Percentiles rank a stretch among this genome's conserved stretches.
Conservation (phyloP, 345 rosid genomes). For the Anacardium occidentale region DNA sequence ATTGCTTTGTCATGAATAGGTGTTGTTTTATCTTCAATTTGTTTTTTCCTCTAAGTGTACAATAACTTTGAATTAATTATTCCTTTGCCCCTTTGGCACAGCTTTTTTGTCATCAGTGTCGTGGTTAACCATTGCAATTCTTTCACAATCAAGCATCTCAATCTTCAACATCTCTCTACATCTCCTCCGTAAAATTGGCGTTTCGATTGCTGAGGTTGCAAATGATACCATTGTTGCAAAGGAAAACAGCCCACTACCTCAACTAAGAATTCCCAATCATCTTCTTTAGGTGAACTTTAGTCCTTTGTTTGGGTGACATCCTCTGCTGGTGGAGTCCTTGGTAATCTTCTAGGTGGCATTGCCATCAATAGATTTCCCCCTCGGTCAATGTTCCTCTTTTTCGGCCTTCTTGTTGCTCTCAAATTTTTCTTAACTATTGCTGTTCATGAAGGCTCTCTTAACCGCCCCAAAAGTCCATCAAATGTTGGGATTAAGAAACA, state of each 20-base stretch:
- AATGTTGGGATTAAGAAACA: constrained; percentile 56
- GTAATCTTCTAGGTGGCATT: constrained; percentile 75
- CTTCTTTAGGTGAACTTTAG: constrained; percentile 60
- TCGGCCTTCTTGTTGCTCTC: constrained; percentile 43
- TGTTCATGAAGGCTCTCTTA: constrained; percentile 56
- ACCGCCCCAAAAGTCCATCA: constrained; percentile 55
- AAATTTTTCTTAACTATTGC: constrained; percentile 63
- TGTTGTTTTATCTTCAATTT: no score
- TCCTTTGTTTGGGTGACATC: constrained; percentile 86
- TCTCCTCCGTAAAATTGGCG: constrained; percentile 87
- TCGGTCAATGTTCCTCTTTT: constrained; percentile 53
- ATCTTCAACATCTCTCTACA: constrained; percentile 43
- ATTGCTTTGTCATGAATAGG: no score
- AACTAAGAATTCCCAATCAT: constrained; percentile 31
- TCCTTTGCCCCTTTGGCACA: no score
- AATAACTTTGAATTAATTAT: no score
- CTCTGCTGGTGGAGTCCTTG: constrained; percentile 82
- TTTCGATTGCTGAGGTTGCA: constrained; percentile 86
- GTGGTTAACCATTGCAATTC: no score
- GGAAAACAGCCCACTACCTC: constrained; percentile 42
- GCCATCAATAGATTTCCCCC: constrained; percentile 50
- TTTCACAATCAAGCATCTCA: constrained; percentile 60
- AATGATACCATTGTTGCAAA: constrained; percentile 89
- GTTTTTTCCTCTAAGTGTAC: no score
- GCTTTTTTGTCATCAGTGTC: no score